These are phyloP conservation scores for Kurtzmaniella quercitrusa DNA, from an alignment of 1,139 yeast genomes.

Conservation along the genomic window DNA sequence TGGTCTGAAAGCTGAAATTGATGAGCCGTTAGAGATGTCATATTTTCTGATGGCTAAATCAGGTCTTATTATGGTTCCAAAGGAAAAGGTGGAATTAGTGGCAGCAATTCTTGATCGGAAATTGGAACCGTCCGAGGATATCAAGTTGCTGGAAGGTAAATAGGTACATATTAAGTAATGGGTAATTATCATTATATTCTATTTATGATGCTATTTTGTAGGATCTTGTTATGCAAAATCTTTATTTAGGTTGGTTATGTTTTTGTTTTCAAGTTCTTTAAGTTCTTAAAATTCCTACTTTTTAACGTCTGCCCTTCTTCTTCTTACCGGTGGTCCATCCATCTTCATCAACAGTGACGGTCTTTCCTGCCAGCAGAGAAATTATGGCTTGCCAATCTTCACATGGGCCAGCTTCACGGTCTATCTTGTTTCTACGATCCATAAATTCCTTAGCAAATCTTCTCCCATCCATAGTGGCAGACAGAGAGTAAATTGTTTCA, in stretches of 20 bases:
- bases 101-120: constrained; percentile 15
- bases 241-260: not conserved
- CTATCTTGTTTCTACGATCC: constrained; percentile 71
- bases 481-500: constrained; percentile 86
- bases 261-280: not conserved
- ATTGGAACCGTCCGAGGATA: not conserved
- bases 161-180: not conserved
- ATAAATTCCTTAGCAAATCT: constrained; percentile 88
- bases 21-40: constrained; percentile 45
- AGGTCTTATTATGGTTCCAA: constrained; percentile 58
- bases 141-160: not conserved
- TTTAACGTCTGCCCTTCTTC: constrained; percentile 41
- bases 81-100: constrained; percentile 39
- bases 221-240: not conserved
- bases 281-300: not conserved
- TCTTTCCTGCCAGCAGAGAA: constrained; percentile 41
- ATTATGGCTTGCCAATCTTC: constrained; percentile 72
- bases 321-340: constrained; percentile 63
- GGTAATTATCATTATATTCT: not conserved
- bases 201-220: not conserved
- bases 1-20: constrained; percentile 20
- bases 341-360: constrained; percentile 55
- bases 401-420: constrained; percentile 46
- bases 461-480: constrained; percentile 92
- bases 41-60: constrained; percentile 62